Base-by-base conservation (phyloP, 1,284 basidiomycete genomes). In the Afroboletus lepidellus region DNA sequence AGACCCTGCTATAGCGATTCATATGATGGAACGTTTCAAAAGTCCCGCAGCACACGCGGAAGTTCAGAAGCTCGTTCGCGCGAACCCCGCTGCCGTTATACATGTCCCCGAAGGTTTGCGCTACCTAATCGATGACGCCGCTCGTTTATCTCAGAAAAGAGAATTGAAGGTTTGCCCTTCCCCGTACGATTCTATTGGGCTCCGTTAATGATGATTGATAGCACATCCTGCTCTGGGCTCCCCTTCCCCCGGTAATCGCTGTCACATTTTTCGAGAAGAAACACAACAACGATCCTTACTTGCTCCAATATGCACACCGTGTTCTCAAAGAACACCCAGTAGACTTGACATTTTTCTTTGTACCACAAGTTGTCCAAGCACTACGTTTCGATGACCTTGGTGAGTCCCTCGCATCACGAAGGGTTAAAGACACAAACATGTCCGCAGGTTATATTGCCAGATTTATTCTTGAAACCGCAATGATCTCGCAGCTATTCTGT, bases 341-440 rank as follows among this genome's bases (percentile, higher is more conserved):
- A 16, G 87, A 94, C 23, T 70, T 98, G 42, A 96, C 95, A 0
- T 99, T 99, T 81, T 99, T 99, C 80, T 99, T 98, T 68, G 94
- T 99, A 16, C 97, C 97, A 0, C 97, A 99, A 77, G 87, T 99
- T 20, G 97, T 99, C 1, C 97, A 99, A 69, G 94, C 94, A 3
- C 78, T 99, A 18, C 86, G 94, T 12, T 84, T 88, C 51, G 94
- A 98, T 65, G 83, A 87, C 20, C 78, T 93, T 8, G 95, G 95
- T 90, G 64, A 59, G 78, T 55, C 27, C 43, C 41, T 36, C 27
- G n/a, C 41, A 5, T 29, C 16, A 27, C 8, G 25, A 50, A 34
- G 2, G 30, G 21, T n/a, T 38, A 27, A 34, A 42, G 43, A 57
- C 45, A 46, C 3, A 21, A 42, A 53, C 13, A 36, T 24, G 33